Base-by-base conservation (phyloP, 495 filamentous ascomycete species). In the Aspergillus incahuasiensis region DNA sequence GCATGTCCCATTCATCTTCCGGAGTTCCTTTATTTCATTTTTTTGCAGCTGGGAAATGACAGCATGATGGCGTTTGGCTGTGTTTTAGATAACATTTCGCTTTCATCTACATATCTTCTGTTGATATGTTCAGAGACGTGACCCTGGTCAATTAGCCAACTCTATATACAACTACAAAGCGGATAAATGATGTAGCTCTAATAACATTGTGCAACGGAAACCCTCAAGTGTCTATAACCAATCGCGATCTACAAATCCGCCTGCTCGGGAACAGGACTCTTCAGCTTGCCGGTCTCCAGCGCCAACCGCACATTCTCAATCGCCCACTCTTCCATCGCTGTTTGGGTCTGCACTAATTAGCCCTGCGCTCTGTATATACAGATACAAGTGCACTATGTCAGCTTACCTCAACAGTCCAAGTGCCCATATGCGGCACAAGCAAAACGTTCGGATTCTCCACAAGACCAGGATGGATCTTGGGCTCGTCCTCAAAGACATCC, bases 401-500 rank as follows among this genome's bases (percentile, higher is more conserved):
- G 2, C 79, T 70, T 52, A 83, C 81, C 75, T 89, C 86, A 18
- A 72, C 61, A 11, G 84, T 87, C 71, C 74, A 84, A 18, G 86
- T 89, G 1, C 86, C 86, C 79, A 89, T 81, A 66, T 89, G 86
- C 48, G 86, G 86, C 19, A 89, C 67, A 22, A 89, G 70, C 48
- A 86, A 68, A 6, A 84, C 81, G 63, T 83, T 77, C 20, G 77
- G 75, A 51, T 87, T 87, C 21, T 64, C 68, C 3, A 86, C 45
- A 30, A 89, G 63, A 0, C 82, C 83, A 16, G 81, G 78, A 55
- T 89, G 82, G 15, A 89, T 70, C 49, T 76, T 75, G 8, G 86
- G 86, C 65, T 89, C 86, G 22, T 86, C 73, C 59, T 88, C 86
- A 57, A 82, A 89, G 9, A 89, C 86, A 62, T 89, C 86, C 16